Evolutionary conservation across 768 basidiomycete genomes (phyloP).

Genomic region (Pulveroboletus ravenelii): DNA sequence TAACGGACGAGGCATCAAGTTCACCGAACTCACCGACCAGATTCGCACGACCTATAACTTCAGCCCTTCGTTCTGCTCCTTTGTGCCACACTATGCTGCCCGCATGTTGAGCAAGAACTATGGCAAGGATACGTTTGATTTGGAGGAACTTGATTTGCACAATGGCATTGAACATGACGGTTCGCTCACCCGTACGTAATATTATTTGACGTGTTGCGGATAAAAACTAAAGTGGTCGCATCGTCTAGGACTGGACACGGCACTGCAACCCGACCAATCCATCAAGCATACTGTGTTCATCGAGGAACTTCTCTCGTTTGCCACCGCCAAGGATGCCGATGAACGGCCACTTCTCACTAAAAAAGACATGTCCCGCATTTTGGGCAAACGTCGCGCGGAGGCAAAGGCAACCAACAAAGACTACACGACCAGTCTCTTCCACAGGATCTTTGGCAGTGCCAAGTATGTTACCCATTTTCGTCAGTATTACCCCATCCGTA

Average conservation of each 20-base stretch:
- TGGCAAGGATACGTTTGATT: slow-evolving; percentile 52
- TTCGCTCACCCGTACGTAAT: slow-evolving; percentile 30
- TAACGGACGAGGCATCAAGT: slow-evolving; percentile 68
- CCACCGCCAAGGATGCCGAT: slow-evolving; percentile 53
- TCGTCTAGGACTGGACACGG: slow-evolving; percentile 49
- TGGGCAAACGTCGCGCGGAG: slow-evolving; percentile 59
- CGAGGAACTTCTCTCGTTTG: slow-evolving; percentile 53
- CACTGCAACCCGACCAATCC: slow-evolving; percentile 46
- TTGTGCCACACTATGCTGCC: slow-evolving; percentile 60
- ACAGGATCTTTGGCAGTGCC: slow-evolving; percentile 62
- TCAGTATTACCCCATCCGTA: neutral
- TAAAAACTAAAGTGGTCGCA: neutral
- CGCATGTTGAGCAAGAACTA: slow-evolving; percentile 54
- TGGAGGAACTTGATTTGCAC: slow-evolving; percentile 65
- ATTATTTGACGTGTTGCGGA: neutral
- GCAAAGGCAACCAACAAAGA: slow-evolving; percentile 51
- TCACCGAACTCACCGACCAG: slow-evolving; percentile 39
- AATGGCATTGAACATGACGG: slow-evolving; percentile 48
- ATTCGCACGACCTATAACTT: slow-evolving; percentile 67
- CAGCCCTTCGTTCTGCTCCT: slow-evolving; percentile 59
- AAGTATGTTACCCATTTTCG: slow-evolving; percentile 45
- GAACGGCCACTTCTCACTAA: slow-evolving; percentile 46
- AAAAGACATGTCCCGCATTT: slow-evolving; percentile 55
- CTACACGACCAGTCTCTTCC: slow-evolving; percentile 46
- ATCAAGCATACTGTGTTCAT: slow-evolving; percentile 47